Conservation (phyloP, 441 rosid species). For the Croton laevigatus region DNA sequence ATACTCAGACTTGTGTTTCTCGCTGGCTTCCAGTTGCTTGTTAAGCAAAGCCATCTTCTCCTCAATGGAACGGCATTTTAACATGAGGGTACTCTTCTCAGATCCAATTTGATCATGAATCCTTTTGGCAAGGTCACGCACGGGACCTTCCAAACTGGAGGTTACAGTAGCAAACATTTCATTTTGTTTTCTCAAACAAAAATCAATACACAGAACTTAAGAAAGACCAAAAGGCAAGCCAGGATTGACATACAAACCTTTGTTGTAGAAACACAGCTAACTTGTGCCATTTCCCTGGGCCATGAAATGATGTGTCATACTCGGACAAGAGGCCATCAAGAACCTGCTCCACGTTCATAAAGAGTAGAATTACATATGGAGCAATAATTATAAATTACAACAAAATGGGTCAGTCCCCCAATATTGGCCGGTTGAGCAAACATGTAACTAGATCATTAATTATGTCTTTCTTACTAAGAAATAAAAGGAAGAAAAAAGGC, state of each 20-base stretch:
- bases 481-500: too few species aligned
- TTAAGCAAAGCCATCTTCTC: constrained; percentile 77
- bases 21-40: constrained; percentile 91
- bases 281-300: constrained; percentile 97
- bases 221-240: neutral
- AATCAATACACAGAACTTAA: constrained; percentile 1
- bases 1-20: constrained; percentile 76
- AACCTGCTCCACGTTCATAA: constrained; percentile 46
- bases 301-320: constrained; percentile 75
- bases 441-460: too few species aligned
- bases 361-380: constrained; percentile 1
- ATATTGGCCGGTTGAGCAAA: too few species aligned
- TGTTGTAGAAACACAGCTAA: constrained; percentile 76
- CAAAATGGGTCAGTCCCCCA: neutral
- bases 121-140: constrained; percentile 77
- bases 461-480: too few species aligned
- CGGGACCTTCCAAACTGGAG: constrained; percentile 89
- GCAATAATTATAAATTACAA: neutral
- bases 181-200: neutral
- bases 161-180: constrained; percentile 1
- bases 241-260: constrained; percentile 44
- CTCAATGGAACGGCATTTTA: constrained; percentile 86
- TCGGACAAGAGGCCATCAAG: constrained; percentile 77
- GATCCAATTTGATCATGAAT: constrained; percentile 76
- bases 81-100: constrained; percentile 76